These are phyloP conservation scores for Tuber microsphaerosporum DNA, from an alignment of 495 filamentous ascomycete species.

Conservation along the genomic window DNA sequence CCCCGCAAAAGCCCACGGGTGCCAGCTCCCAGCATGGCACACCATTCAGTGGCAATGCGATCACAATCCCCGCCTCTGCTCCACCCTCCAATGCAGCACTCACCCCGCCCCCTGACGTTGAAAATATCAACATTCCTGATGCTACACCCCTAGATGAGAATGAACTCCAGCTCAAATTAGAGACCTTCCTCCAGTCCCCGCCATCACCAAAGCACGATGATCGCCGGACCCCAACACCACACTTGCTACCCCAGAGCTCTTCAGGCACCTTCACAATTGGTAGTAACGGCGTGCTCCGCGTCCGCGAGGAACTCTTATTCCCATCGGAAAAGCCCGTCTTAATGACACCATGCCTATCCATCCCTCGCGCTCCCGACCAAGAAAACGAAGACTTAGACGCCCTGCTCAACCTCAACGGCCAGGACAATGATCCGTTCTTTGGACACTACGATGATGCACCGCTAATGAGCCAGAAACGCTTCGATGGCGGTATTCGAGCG, in stretches of 20 bases:
- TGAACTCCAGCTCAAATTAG: slow-evolving; percentile 40
- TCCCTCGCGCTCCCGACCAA: slow-evolving; percentile 29
- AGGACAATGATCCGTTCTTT: slow-evolving; percentile 38
- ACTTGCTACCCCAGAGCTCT: background rate
- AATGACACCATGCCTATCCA: slow-evolving; percentile 34
- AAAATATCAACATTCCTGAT: slow-evolving; percentile 14
- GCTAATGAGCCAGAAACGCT: slow-evolving; percentile 16
- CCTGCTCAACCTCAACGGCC: slow-evolving; percentile 26
- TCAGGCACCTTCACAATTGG: slow-evolving; percentile 23
- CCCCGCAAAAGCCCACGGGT: slow-evolving; percentile 6
- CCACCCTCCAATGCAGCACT: slow-evolving; percentile 39
- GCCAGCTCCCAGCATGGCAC: background rate
- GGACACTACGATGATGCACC: slow-evolving; percentile 38
- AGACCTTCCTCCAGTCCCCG: slow-evolving; percentile 38
- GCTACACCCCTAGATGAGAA: slow-evolving; percentile 23
- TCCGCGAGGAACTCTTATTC: slow-evolving; percentile 35
- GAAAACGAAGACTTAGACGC: slow-evolving; percentile 23
- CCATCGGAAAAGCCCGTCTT: slow-evolving; percentile 17
- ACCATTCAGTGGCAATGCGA: slow-evolving; percentile 14
- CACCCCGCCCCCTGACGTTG: slow-evolving; percentile 38
- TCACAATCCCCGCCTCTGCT: slow-evolving; percentile 36
- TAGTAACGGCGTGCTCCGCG: slow-evolving; percentile 26
- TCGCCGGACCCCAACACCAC: background rate
- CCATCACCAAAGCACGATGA: slow-evolving; percentile 36
- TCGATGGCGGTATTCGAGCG: slow-evolving; percentile 16